Evolutionary conservation across 73 alveolate species (phyloP), one percentile per base, ranked within the genome.

Genomic region (Uronychia binucleata): DNA sequence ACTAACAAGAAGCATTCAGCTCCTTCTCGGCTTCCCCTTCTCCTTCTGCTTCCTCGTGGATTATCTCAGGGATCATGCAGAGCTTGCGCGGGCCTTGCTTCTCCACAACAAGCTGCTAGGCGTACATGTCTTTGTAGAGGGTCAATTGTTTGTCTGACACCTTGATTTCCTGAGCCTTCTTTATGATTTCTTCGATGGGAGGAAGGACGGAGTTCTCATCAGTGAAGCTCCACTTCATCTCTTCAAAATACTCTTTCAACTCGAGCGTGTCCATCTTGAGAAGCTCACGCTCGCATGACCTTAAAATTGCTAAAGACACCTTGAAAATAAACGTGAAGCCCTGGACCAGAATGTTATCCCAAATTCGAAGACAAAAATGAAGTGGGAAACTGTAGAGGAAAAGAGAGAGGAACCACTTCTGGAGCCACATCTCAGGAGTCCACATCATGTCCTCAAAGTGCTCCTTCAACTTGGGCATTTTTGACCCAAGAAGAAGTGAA

Each of bases 271-370:
- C 91, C n/a, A 88, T 30, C 26, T 80, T 35, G 8, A 90, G 75
- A 1, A 92, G 80, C 29, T 82, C 91, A 0, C 74, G 30, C 58
- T 88, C 74, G 28, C 84, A 59, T 31, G 79, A 31, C 60, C 58
- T 81, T 33, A 92, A 81, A 28, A 92, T 88, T 25, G 97, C 95
- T 0, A 92, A 35, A 28, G 86, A 34, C n/a, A 89, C 90, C 26
- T 85, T 79, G 57, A 87, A 74, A 27, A 87, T 33, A 33, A 79
- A 74, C 30, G 59, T 78, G 13, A 79, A 32, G 5, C 93, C 93
- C 1, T 87, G 32, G 25, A 86, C 86, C 8, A 87, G 59, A n/a
- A 87, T 35, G 78, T 74, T 78, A 74, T 87, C 93, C 93, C 93
- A 87, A 1, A 87, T 76, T 30, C 93, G 31, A 58, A 87, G 60